These are phyloP conservation scores for Paratinospora sagittata DNA, from an alignment of 164 flowering plant species.

Conservation along the genomic window DNA sequence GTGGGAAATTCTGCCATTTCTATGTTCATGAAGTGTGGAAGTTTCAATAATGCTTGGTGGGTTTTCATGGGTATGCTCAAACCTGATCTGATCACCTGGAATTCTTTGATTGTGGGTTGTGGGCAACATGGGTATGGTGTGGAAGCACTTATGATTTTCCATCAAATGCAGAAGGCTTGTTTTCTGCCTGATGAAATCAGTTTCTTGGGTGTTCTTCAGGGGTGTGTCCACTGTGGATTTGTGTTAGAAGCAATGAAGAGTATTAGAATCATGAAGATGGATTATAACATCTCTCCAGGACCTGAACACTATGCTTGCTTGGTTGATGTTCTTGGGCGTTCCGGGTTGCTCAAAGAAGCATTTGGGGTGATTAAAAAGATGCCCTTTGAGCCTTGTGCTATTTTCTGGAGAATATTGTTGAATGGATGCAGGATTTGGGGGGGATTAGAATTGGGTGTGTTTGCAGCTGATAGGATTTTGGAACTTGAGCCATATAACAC, in stretches of 20 bases:
- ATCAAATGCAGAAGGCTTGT: constrained; percentile 26
- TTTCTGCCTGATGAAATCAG: constrained; percentile 27
- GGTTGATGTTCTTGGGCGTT: constrained; percentile 23
- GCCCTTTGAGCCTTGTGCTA: constrained; percentile 18
- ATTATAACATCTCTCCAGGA: constrained; percentile 17
- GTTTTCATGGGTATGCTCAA: constrained; percentile 11
- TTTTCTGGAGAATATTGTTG: constrained; percentile 29
- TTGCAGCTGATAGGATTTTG: constrained; percentile 20
- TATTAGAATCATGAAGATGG: constrained; percentile 18
- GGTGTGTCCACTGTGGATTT: constrained; percentile 27
- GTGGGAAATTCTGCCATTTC: constrained; percentile 27
- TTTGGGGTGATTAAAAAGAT: constrained; percentile 12
- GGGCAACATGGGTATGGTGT: constrained; percentile 21
- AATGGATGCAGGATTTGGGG: constrained; percentile 30
- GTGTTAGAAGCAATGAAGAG: constrained; percentile 19
- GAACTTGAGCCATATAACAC: constrained; percentile 26
- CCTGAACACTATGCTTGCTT: constrained; percentile 25
- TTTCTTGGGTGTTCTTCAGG: constrained; percentile 27
- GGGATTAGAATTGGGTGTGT: constrained; percentile 20
- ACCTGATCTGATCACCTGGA: constrained; percentile 21
- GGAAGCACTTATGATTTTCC: constrained; percentile 18
- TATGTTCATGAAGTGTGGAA: constrained; percentile 29
- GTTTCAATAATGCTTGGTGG: constrained; percentile 15
- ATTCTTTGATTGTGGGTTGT: constrained; percentile 24
- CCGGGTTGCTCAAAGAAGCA: constrained; percentile 25